Evolutionary conservation across 768 basidiomycete species (phyloP).

Genomic region (Auricularia sp.): DNA sequence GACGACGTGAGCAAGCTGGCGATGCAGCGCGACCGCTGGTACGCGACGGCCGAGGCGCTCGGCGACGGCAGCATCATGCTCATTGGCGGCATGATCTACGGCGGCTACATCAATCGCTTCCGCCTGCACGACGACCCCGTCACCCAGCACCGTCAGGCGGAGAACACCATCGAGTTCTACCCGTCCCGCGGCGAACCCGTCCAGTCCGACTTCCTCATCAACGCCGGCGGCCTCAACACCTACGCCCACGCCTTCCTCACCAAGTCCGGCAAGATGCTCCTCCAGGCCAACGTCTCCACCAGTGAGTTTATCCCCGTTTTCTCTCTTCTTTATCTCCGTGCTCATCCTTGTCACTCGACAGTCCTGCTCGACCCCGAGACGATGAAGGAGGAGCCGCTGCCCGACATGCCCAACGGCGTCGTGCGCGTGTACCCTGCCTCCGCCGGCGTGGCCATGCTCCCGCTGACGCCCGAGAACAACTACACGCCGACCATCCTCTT

Average conservation of each 20-base stretch:
- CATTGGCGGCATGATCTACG: slow-evolving; percentile 71
- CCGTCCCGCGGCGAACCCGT: slow-evolving; percentile 42
- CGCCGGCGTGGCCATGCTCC: slow-evolving; percentile 68
- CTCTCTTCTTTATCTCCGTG: not conserved
- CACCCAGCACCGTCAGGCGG: slow-evolving; percentile 57
- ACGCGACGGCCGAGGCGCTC: slow-evolving; percentile 63
- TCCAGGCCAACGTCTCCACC: slow-evolving; percentile 75
- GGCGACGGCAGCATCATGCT: slow-evolving; percentile 70
- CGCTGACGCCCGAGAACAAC: slow-evolving; percentile 73
- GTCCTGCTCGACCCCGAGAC: slow-evolving; percentile 55
- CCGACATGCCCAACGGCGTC: slow-evolving; percentile 62
- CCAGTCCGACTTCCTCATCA: slow-evolving; percentile 49
- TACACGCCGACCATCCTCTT: slow-evolving; percentile 77
- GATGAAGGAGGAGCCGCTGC: slow-evolving; percentile 47
- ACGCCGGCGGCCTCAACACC: slow-evolving; percentile 68
- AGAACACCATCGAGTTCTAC: slow-evolving; percentile 78
- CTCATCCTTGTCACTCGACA: slow-evolving; percentile 4
- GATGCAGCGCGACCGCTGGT: slow-evolving; percentile 69
- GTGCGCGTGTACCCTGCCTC: slow-evolving; percentile 37
- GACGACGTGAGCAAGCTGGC: slow-evolving; percentile 52
- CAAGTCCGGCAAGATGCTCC: slow-evolving; percentile 66
- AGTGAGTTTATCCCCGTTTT: slow-evolving; percentile 13
- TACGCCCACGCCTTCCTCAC: slow-evolving; percentile 69
- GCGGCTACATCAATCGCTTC: slow-evolving; percentile 73
- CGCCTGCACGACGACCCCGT: slow-evolving; percentile 57